Percentiles rank a stretch among this genome's conserved stretches.
phyloP scores from a whole-genome alignment of 768 basidiomycete species.

The Leccinum pellstonianum region DNA sequence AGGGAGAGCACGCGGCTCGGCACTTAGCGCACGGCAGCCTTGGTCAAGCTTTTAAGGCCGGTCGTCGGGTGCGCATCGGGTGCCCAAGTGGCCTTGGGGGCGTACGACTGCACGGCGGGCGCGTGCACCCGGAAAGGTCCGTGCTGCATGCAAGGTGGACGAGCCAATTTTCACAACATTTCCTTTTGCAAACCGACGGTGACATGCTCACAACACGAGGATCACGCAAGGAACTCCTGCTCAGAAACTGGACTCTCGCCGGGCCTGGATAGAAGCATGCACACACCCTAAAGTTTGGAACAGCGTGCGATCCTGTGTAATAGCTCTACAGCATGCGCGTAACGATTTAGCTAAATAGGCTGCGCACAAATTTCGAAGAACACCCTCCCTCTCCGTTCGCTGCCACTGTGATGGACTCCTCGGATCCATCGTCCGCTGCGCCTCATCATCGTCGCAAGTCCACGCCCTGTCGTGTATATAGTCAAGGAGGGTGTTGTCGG shows the following conservation, averaged over 20 bases:
- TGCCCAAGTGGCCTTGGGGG: no score
- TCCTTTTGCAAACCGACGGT: no score
- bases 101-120: no score
- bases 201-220: neutral
- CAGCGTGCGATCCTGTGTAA: neutral
- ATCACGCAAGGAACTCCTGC: neutral
- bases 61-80: no score
- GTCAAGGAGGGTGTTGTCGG: conserved; percentile 26
- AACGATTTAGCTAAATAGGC: neutral
- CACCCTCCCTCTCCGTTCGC: neutral
- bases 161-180: neutral
- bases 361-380: neutral
- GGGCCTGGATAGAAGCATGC: neutral
- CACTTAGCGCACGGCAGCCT: no score
- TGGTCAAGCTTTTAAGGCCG: no score
- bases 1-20: no score
- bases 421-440: neutral
- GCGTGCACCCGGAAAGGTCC: no score
- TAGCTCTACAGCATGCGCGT: neutral
- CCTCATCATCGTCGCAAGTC: conserved; percentile 4
- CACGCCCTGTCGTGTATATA: conserved; percentile 21
- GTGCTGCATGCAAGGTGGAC: neutral
- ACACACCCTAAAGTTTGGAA: neutral
- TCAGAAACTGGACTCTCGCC: neutral
- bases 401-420: conserved; percentile 8